Evolutionary conservation across 345 rosid species (phyloP), one percentile per base, ranked within the genome.

Genomic region (Combretum micranthum): DNA sequence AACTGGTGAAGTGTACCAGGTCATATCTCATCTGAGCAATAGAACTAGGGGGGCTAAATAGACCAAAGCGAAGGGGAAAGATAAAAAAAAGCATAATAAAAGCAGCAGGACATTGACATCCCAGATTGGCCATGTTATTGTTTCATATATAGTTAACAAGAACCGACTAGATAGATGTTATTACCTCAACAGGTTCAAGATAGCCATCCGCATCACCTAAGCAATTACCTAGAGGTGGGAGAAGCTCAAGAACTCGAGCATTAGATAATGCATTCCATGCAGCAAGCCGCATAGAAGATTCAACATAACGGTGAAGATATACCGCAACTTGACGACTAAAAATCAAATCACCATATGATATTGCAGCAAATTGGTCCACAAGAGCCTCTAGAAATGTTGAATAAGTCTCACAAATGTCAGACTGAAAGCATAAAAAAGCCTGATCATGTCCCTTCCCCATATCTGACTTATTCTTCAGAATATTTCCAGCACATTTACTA

Each of bases 131-230:
- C 32, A 7, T 25, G 32, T 25, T 25, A 25, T 25, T 25, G 32
- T 25, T 25, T 25, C 4, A 25, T 25, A 25, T 25, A 25, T 25
- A 25, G 32, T 25, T 25, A 25, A 7, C 32, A 25, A 25, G 4
- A 25, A 25, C 6, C 6, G 6, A 25, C 32, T 32, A 32, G 39
- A 32, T 4, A 32, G 39, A 32, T 11, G 6, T 18, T 54, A 63
- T 52, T 76, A 86, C 96, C 98, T 91, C 95, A 46, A 71, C 50
- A 12, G 95, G 96, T 73, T 81, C 90, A 9, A 91, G 90, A 68
- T 86, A 87, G 26, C 95, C 96, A 48, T 80, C 80, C 8, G 83
- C 83, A 52, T 64, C 64, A 58, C 78, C 86, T 58, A 83, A 47
- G 74, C 93, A 86, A 53, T 86, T 76, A 57, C 83, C 81, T 21